Percentiles rank a stretch among this genome's conserved stretches.
Evolutionary conservation across 2,329 filamentous ascomycete species (phyloP).

Genomic region (Thielaviopsis populi): DNA sequence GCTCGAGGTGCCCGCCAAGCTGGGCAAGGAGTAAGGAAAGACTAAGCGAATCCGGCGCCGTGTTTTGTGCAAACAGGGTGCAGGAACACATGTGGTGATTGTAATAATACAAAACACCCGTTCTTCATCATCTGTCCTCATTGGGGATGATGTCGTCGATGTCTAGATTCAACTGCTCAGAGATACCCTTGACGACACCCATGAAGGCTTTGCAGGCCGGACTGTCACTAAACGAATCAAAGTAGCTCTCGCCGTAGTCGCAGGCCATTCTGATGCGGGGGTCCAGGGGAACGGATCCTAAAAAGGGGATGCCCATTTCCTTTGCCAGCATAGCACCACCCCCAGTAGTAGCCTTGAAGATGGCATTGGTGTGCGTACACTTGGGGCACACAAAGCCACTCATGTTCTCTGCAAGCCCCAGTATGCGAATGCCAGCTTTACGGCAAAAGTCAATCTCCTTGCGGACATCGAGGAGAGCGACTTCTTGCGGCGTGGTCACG

Average conservation of each 20-base stretch:
- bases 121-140: slow-evolving; percentile 18
- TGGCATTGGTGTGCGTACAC: slow-evolving; percentile 67
- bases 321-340: slow-evolving; percentile 66
- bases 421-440: slow-evolving; percentile 76
- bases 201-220: slow-evolving; percentile 74
- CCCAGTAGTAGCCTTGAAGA: slow-evolving; percentile 83
- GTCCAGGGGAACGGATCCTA: slow-evolving; percentile 82
- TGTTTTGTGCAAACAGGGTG: not conserved
- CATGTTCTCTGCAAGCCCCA: slow-evolving; percentile 97
- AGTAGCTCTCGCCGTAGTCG: slow-evolving; percentile 94
- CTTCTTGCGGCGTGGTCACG: slow-evolving; percentile 90
- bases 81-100: not conserved
- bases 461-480: slow-evolving; percentile 76
- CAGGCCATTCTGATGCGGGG: slow-evolving; percentile 91
- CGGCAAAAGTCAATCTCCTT: slow-evolving; percentile 97
- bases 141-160: slow-evolving; percentile 37
- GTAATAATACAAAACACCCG: not conserved
- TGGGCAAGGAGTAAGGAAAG: slow-evolving; percentile 24
- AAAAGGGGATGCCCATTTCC: slow-evolving; percentile 76
- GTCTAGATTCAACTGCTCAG: slow-evolving; percentile 48
- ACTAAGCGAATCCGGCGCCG: not conserved
- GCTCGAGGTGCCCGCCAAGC: slow-evolving; percentile 59
- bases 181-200: slow-evolving; percentile 61
- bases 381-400: slow-evolving; percentile 90
- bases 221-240: slow-evolving; percentile 85